Conservation (phyloP, 2,329 filamentous ascomycete genomes). For the Aspergillus niger region DNA sequence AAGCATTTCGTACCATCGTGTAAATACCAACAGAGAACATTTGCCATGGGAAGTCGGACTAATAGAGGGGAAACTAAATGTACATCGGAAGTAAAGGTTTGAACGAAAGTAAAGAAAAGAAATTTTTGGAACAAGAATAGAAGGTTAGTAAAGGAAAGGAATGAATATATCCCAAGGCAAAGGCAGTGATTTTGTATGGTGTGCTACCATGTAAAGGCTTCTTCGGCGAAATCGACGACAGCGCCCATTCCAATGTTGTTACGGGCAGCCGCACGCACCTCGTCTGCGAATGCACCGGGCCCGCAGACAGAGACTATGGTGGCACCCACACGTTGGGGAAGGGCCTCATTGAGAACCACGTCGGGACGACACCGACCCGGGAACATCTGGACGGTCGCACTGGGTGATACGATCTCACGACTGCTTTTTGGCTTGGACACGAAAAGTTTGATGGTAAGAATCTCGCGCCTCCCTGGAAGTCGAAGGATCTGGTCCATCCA, state of each 20-base stretch:
- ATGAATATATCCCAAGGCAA: constrained; percentile 1
- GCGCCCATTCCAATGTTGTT: constrained; percentile 54
- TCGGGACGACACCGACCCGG: constrained; percentile 59
- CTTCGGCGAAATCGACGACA: constrained; percentile 64
- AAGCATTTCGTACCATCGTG: not conserved
- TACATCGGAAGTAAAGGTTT: not conserved
- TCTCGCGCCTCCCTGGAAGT: constrained; percentile 60
- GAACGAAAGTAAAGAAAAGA: constrained; percentile 1
- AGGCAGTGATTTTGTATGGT: not conserved
- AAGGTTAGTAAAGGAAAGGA: constrained; percentile 5
- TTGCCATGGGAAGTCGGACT: not conserved
- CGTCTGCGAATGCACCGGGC: constrained; percentile 64
- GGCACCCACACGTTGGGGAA: constrained; percentile 58
- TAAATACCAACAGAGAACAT: constrained; percentile 3
- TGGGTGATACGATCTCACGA: constrained; percentile 58
- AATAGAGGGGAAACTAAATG: not conserved
- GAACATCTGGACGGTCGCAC: constrained; percentile 62
- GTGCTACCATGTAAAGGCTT: constrained; percentile 65
- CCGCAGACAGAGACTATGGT: constrained; percentile 65
- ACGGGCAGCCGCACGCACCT: constrained; percentile 58
- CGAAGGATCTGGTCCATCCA: constrained; percentile 68
- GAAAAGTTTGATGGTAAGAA: constrained; percentile 63
- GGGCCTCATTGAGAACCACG: constrained; percentile 59
- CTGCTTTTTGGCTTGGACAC: constrained; percentile 61
- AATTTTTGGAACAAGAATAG: constrained; percentile 5